phyloP scores from a whole-genome alignment of 2,329 filamentous ascomycete genomes.

The Harringtonia aguacate region DNA sequence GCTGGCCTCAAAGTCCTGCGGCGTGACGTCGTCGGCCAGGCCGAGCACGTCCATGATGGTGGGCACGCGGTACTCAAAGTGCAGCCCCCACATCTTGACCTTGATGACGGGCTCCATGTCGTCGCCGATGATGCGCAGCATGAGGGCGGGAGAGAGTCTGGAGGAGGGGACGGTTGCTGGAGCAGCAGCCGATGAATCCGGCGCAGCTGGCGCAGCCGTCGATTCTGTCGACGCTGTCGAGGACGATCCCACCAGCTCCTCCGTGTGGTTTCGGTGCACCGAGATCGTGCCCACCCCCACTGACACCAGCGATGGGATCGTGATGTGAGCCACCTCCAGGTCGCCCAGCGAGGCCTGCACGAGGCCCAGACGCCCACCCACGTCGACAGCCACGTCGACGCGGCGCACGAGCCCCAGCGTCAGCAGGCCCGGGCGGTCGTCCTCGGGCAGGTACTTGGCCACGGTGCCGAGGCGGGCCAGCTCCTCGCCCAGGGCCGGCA shows the following conservation, averaged over 20 bases:
- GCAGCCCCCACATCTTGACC: constrained; percentile 73
- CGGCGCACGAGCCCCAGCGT: constrained; percentile 59
- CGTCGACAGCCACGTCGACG: constrained; percentile 47
- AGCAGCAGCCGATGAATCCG: background rate
- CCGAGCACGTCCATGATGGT: constrained; percentile 72
- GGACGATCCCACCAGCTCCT: constrained; percentile 57
- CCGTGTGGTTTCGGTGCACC: constrained; percentile 52
- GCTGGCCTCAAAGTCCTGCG: constrained; percentile 63
- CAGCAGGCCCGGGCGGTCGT: constrained; percentile 82
- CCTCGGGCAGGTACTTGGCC: constrained; percentile 89
- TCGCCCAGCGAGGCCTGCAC: constrained; percentile 48
- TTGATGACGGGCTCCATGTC: constrained; percentile 89
- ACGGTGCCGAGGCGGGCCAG: constrained; percentile 75
- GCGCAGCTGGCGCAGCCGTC: constrained; percentile 7
- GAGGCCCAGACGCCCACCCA: constrained; percentile 59
- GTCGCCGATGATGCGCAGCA: constrained; percentile 84
- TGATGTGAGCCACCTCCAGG: constrained; percentile 69
- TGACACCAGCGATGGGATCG: constrained; percentile 71
- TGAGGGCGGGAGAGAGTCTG: constrained; percentile 47
- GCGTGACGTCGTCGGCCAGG: constrained; percentile 53
- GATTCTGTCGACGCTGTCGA: constrained; percentile 14
- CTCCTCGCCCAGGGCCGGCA: constrained; percentile 68
- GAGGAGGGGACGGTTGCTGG: background rate
- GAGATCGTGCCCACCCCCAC: constrained; percentile 57
- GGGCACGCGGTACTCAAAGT: constrained; percentile 80